These are phyloP conservation scores for Chytriomyces confervae DNA, from an alignment of 192 early-diverging fungal genomes.

Conservation along the genomic window DNA sequence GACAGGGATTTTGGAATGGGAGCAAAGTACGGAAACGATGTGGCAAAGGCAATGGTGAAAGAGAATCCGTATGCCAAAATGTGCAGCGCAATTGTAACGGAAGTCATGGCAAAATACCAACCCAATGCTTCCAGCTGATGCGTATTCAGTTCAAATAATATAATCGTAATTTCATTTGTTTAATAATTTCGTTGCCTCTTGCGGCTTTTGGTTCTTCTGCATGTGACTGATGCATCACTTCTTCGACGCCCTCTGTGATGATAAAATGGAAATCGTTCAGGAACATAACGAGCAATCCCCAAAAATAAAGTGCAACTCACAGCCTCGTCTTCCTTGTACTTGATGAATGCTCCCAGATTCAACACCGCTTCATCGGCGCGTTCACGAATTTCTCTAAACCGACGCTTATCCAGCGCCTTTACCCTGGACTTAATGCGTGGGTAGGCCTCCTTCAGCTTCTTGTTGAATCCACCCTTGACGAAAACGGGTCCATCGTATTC, in stretches of 20 bases:
- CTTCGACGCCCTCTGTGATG: too few species aligned
- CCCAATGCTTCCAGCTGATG: background rate
- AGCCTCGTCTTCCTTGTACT: slow-evolving; percentile 82
- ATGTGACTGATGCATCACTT: too few species aligned
- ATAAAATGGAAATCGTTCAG: too few species aligned
- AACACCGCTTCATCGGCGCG: slow-evolving; percentile 78
- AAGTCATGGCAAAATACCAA: slow-evolving; percentile 52
- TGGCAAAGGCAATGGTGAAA: slow-evolving; percentile 60
- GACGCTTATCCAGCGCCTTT: slow-evolving; percentile 71
- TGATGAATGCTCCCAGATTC: slow-evolving; percentile 85
- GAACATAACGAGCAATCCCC: too few species aligned
- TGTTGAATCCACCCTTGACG: slow-evolving; percentile 69
- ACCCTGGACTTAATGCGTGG: slow-evolving; percentile 60
- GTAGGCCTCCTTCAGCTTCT: slow-evolving; percentile 59
- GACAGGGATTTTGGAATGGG: slow-evolving; percentile 38
- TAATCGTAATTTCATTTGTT: too few species aligned
- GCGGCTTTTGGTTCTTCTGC: too few species aligned
- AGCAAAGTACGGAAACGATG: slow-evolving; percentile 65
- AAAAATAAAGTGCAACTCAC: background rate
- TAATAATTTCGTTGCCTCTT: too few species aligned
- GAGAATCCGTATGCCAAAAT: slow-evolving; percentile 79
- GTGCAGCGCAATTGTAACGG: slow-evolving; percentile 64
- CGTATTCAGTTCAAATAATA: too few species aligned
- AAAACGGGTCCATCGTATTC: slow-evolving; percentile 88
- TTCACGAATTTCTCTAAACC: slow-evolving; percentile 69